These are phyloP conservation scores for Blastobotrys parvus DNA, from an alignment of 805 yeast species.

Conservation along the genomic window DNA sequence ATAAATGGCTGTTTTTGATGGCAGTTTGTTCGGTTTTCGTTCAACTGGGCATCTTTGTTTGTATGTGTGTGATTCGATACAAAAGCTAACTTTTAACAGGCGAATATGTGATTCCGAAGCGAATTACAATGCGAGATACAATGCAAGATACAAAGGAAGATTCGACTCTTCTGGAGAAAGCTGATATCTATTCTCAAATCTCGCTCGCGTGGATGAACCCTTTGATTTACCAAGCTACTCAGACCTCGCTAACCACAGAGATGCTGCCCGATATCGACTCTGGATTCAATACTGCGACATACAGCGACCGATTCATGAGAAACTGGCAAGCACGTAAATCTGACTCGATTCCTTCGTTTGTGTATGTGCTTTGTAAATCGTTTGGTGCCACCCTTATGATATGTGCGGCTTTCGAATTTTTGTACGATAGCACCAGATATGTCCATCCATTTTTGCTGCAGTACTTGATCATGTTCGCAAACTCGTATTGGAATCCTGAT, in stretches of 20 bases:
- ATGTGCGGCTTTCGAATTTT: constrained; percentile 38
- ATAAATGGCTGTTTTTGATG: constrained; percentile 3
- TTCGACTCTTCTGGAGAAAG: constrained; percentile 26
- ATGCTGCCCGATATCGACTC: constrained; percentile 30
- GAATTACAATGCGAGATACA: constrained; percentile 1
- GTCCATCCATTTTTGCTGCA: constrained; percentile 37
- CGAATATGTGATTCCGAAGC: constrained; percentile 8
- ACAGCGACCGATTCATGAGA: constrained; percentile 8
- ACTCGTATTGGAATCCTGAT: constrained; percentile 34
- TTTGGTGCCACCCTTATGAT: constrained; percentile 35
- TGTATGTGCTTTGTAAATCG: constrained; percentile 24
- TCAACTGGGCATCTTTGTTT: constrained; percentile 8
- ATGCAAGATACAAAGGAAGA: constrained; percentile 1
- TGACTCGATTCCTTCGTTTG: constrained; percentile 16
- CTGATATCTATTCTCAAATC: constrained; percentile 44
- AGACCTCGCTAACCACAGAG: constrained; percentile 34
- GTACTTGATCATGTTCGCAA: constrained; percentile 37
- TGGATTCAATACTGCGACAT: constrained; percentile 23
- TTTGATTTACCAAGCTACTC: constrained; percentile 44
- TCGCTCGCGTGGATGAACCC: constrained; percentile 56
- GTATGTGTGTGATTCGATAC: constrained; percentile 1
- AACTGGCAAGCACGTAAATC: constrained; percentile 16
- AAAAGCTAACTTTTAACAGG: no score
- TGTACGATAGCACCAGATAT: constrained; percentile 36
- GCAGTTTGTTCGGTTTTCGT: constrained; percentile 1